A percentile compares a stretch with the other conserved stretches of the same genome.
Evolutionary conservation across 1,284 basidiomycete genomes (phyloP).

Genomic region (Athelia psychrophila): DNA sequence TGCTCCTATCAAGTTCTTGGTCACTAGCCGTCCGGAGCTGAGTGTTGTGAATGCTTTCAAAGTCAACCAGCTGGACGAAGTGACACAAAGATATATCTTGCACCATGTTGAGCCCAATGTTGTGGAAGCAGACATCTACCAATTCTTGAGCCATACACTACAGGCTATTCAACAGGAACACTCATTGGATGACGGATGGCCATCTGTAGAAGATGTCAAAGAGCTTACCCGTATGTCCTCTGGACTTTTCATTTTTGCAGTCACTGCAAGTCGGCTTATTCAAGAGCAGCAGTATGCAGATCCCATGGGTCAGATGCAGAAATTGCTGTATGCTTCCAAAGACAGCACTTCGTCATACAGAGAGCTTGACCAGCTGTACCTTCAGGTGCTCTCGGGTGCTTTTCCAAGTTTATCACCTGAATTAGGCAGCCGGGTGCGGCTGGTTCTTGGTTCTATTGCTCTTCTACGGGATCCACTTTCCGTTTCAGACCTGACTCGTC

Average conservation of each 20-base stretch:
- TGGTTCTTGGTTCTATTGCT: neutral
- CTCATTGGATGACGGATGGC: neutral
- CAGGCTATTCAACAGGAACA: neutral
- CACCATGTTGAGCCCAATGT: conserved; percentile 16
- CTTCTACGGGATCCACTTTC: neutral
- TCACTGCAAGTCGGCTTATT: conserved; percentile 12
- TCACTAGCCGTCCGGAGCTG: conserved; percentile 12
- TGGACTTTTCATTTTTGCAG: conserved; percentile 15
- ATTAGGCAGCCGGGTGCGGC: neutral
- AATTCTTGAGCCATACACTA: conserved; percentile 7
- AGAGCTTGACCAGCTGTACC: neutral
- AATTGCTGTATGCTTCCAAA: neutral
- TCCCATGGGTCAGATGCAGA: conserved; percentile 10
- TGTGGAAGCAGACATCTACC: conserved; percentile 13
- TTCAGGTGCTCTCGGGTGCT: neutral
- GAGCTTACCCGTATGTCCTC: conserved; percentile 1
- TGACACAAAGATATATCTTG: conserved; percentile 4
- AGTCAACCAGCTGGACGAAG: neutral
- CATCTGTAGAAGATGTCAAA: conserved; percentile 6
- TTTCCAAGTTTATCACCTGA: neutral
- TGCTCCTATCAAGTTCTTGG: conserved; percentile 11
- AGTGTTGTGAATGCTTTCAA: conserved; percentile 8
- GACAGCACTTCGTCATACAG: neutral
- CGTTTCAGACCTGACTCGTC: neutral
- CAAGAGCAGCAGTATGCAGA: conserved; percentile 7